phyloP scores from a whole-genome alignment of 208 protist genomes.

The Trypanosoma melophagium region DNA sequence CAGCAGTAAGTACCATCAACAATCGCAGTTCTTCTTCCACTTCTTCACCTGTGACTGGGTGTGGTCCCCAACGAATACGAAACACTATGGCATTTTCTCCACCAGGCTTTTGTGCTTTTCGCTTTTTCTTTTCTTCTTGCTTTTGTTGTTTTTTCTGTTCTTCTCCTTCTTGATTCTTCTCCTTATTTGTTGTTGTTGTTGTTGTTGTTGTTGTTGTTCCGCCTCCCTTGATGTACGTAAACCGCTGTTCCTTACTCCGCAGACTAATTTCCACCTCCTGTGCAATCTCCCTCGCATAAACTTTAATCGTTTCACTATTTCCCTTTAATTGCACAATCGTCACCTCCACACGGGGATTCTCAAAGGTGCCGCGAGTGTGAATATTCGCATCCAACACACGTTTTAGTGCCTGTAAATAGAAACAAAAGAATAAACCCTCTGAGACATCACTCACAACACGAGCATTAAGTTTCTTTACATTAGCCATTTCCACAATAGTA shows the following conservation, averaged over 20 bases:
- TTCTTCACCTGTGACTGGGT: slow-evolving; percentile 33
- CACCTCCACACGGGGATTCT: slow-evolving; percentile 22
- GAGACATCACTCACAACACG: slow-evolving; percentile 57
- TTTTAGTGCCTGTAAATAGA: slow-evolving; percentile 69
- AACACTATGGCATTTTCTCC: background rate
- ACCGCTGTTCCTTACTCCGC: slow-evolving; percentile 42
- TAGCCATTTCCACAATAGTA: slow-evolving; percentile 51
- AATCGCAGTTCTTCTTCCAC: slow-evolving; percentile 46
- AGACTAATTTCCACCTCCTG: slow-evolving; percentile 51
- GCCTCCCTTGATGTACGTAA: slow-evolving; percentile 11
- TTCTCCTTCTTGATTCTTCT: slow-evolving; percentile 11
- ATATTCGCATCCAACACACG: slow-evolving; percentile 3
- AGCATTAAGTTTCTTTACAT: slow-evolving; percentile 54
- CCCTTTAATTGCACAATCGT: slow-evolving; percentile 16
- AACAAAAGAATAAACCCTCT: slow-evolving; percentile 63
- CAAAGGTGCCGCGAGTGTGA: background rate
- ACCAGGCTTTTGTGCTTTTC: background rate
- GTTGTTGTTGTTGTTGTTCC: slow-evolving; percentile 2
- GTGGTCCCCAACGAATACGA: slow-evolving; percentile 25
- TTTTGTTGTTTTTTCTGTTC: slow-evolving; percentile 28
- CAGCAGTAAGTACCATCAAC: slow-evolving; percentile 41
- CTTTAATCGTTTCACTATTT: slow-evolving; percentile 6
- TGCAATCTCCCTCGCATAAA: slow-evolving; percentile 56
- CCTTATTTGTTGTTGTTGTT: slow-evolving; percentile 25
- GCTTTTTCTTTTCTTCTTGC: slow-evolving; percentile 28